Evolutionary conservation across 805 yeast genomes (phyloP).

Genomic region (Ogataea trehaloabstinens): DNA sequence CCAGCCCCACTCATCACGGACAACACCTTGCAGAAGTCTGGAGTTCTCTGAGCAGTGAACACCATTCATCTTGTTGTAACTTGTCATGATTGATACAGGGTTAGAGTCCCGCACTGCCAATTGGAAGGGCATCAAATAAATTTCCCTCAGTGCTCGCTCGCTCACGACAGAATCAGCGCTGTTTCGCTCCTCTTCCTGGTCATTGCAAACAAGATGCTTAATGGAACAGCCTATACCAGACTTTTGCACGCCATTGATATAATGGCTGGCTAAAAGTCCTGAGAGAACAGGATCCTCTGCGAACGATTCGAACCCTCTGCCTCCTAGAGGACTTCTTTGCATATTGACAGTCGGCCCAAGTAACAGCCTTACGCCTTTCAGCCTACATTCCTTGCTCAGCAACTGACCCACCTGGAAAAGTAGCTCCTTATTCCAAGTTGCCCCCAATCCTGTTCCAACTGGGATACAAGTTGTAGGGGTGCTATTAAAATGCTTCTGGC

Average conservation of each 20-base stretch:
- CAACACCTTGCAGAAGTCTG: conserved; percentile 42
- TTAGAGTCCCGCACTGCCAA: conserved; percentile 52
- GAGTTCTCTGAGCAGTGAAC: conserved; percentile 54
- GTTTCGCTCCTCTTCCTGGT: conserved; percentile 56
- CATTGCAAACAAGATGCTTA: conserved; percentile 66
- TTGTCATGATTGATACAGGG: conserved; percentile 60
- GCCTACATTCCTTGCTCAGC: conserved; percentile 45
- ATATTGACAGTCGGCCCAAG: conserved; percentile 40
- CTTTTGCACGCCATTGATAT: conserved; percentile 55
- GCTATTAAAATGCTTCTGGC: conserved; percentile 40
- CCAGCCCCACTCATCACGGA: conserved; percentile 59
- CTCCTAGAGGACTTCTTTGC: conserved; percentile 46
- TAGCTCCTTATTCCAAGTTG: conserved; percentile 43
- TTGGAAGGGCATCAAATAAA: conserved; percentile 64
- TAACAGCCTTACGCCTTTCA: conserved; percentile 42
- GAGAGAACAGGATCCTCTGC: conserved; percentile 31
- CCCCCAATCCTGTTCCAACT: conserved; percentile 46
- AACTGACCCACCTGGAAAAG: conserved; percentile 38
- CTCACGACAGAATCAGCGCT: conserved; percentile 49
- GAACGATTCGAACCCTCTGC: conserved; percentile 21
- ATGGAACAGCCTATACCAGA: conserved; percentile 53
- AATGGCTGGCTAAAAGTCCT: conserved; percentile 46
- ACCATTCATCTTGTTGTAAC: conserved; percentile 64
- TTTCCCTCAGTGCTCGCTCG: conserved; percentile 63
- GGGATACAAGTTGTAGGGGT: conserved; percentile 46